Evolutionary conservation across 148 eudicot species (phyloP), one percentile per base, ranked within the genome.

Genomic region (Pouteria glomerata): DNA sequence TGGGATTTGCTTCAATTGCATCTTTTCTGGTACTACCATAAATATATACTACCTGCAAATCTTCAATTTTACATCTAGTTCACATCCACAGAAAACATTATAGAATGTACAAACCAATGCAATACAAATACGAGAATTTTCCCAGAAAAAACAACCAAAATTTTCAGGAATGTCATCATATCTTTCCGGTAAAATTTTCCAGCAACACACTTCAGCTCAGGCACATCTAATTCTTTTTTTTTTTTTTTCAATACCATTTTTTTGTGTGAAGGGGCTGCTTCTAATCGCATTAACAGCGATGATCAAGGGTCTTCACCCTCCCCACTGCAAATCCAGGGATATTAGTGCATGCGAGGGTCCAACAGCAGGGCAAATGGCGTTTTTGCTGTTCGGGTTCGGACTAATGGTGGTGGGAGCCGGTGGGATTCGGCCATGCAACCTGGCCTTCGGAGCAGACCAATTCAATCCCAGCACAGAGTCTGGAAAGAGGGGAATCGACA

Each of bases 381-480:
- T 93, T 68, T 71, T 93, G 0, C 67, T 87, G 13, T 15, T 34
- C 15, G 97, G 97, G 6, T 90, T 90, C 11, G 89, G 74, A 3
- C 74, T 93, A 14, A 65, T 93, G 85, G 73, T 89, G 29, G 63
- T 85, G 13, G 98, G 98, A 50, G 97, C 95, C 7, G 95, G 80
- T 0, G 92, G 92, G 2, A 79, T 90, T 30, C 71, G 98, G 31
- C 97, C 98, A 0, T 93, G 98, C 66, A 93, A 90, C 85, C 73
- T 93, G 10, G 92, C 98, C 16, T 93, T 93, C 61, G 98, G 98
- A n/a, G 97, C 89, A 2, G 98, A 93, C 68, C 98, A 93, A 51
- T 93, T 93, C 83, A 83, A 93, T 45, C 98, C 97, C 18, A 79
- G 82, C 12, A 84, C 89, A 0, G 92, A 93, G 63, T 82, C 95